Evolutionary conservation across 108 stramenopile genomes (phyloP).

Genomic region (Fragilariopsis cylindrus): DNA sequence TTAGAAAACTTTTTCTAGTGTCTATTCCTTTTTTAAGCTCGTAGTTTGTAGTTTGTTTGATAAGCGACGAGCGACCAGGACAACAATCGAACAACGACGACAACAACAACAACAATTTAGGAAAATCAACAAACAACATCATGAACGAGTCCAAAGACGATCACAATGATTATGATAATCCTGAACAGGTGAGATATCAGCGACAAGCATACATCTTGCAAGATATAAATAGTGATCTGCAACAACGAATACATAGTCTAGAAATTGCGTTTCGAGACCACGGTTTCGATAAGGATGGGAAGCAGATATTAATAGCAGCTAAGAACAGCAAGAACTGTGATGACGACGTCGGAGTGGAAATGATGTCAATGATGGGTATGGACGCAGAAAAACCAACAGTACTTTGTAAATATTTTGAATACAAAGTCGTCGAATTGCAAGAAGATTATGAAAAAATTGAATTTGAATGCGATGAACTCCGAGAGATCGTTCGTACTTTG

Average conservation of each 20-base stretch:
- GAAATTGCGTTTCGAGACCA: slow-evolving; percentile 24
- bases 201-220: slow-evolving; percentile 10
- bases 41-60: too few relatives aligned
- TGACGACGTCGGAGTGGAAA: not conserved
- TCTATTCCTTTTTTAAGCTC: not conserved
- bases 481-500: not conserved
- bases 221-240: slow-evolving; percentile 28
- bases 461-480: not conserved
- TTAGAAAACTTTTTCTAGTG: not conserved
- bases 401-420: slow-evolving; percentile 32
- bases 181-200: not conserved
- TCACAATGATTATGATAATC: not conserved
- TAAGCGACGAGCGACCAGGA: not conserved
- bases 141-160: not conserved
- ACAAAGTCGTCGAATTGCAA: slow-evolving; percentile 24
- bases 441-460: slow-evolving; percentile 29
- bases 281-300: slow-evolving; percentile 20
- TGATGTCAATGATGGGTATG: slow-evolving; percentile 40
- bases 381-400: slow-evolving; percentile 34
- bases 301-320: not conserved
- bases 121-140: not conserved
- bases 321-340: not conserved
- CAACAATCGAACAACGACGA: not conserved
- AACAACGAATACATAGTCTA: not conserved
- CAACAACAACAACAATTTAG: slow-evolving; percentile 6